Conservation (phyloP, 2,329 filamentous ascomycete genomes). For the Ilyonectria robusta region DNA sequence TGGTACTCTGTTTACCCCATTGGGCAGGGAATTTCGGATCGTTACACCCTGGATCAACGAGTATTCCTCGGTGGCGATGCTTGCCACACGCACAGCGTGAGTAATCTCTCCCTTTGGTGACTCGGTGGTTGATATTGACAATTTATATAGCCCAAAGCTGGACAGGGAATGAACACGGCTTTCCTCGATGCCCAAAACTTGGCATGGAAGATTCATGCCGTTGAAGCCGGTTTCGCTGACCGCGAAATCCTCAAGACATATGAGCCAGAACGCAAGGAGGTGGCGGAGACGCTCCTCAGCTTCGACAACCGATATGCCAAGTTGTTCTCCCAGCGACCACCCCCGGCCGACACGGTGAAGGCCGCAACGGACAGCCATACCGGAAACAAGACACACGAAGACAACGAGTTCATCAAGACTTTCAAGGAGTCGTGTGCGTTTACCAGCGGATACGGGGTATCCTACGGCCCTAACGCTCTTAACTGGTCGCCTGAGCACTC, state of each 20-base stretch:
- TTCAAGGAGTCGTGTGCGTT: slow-evolving; percentile 95
- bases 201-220: slow-evolving; percentile 95
- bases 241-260: slow-evolving; percentile 86
- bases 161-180: slow-evolving; percentile 85
- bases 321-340: slow-evolving; percentile 85
- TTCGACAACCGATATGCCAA: slow-evolving; percentile 94
- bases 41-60: slow-evolving; percentile 76
- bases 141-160: slow-evolving; percentile 77
- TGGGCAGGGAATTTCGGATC: slow-evolving; percentile 79
- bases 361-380: slow-evolving; percentile 66
- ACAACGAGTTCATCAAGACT: slow-evolving; percentile 87
- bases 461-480: slow-evolving; percentile 84
- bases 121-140: slow-evolving; percentile 27
- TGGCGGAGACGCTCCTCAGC: slow-evolving; percentile 86
- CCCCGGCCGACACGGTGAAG: slow-evolving; percentile 80
- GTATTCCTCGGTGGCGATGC: slow-evolving; percentile 84
- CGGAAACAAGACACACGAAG: slow-evolving; percentile 57
- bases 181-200: slow-evolving; percentile 89
- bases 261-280: slow-evolving; percentile 85
- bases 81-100: slow-evolving; percentile 83
- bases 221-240: slow-evolving; percentile 85
- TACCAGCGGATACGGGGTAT: slow-evolving; percentile 92
- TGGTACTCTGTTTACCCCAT: slow-evolving; percentile 86
- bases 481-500: slow-evolving; percentile 86
- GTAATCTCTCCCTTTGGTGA: slow-evolving; percentile 56